Percentiles rank a stretch among this genome's conserved stretches.
phyloP scores from a whole-genome alignment of 2,329 filamentous ascomycete genomes.

The Fusarium mundagurra region DNA sequence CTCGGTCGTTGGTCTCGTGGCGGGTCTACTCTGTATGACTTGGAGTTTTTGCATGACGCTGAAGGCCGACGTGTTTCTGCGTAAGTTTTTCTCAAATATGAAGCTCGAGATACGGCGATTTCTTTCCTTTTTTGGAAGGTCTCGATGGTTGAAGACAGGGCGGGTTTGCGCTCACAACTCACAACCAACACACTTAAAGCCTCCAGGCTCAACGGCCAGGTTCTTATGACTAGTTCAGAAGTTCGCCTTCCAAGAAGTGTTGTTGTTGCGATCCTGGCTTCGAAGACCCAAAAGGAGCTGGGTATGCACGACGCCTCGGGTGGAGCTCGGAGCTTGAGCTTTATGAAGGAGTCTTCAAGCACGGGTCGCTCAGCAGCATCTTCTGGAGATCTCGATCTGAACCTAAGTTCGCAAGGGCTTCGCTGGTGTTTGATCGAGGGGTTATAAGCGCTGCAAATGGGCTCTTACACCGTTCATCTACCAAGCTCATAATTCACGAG shows the following conservation, averaged over 20 bases:
- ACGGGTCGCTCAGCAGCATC: not conserved
- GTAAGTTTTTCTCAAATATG: not conserved
- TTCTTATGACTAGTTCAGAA: not conserved
- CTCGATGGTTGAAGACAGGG: not conserved
- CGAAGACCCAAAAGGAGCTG: not conserved
- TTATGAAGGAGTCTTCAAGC: not conserved
- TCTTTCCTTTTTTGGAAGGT: not conserved
- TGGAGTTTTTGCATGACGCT: slow-evolving; percentile 84
- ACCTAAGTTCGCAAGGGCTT: not conserved
- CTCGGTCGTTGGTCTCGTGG: slow-evolving; percentile 83
- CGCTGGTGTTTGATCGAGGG: not conserved
- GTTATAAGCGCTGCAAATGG: not conserved
- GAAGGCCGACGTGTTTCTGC: slow-evolving; percentile 27
- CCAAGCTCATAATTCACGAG: not conserved
- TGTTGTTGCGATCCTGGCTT: not conserved
- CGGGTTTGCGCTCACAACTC: not conserved
- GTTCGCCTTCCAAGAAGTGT: not conserved
- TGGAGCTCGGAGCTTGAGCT: not conserved
- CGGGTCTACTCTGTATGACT: slow-evolving; percentile 70
- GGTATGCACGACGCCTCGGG: accelerated
- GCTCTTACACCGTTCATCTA: not conserved
- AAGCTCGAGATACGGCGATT: slow-evolving; percentile 35
- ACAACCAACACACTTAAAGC: not conserved
- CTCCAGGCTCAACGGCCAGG: not conserved
- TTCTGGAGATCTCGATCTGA: not conserved